A percentile compares a stretch with the other conserved stretches of the same genome.
phyloP scores from a whole-genome alignment of 768 basidiomycete species.

The Macrolepiota albuminosa region DNA sequence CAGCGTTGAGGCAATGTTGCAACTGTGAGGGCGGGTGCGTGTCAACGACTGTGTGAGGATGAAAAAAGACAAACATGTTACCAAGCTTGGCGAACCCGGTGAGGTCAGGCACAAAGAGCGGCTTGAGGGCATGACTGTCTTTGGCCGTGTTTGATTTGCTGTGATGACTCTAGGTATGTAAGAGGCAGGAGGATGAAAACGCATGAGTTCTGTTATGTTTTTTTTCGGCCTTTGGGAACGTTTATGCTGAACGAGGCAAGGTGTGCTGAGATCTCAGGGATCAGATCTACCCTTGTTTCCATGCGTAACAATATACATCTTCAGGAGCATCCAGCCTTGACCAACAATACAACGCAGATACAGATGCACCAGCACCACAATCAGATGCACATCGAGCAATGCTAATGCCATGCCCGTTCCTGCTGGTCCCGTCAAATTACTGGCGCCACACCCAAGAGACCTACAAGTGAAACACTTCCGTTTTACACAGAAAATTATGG shows the following conservation, averaged over 20 bases:
- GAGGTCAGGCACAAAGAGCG: conserved; percentile 82
- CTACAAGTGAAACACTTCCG: too few relatives aligned
- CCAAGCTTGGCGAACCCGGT: conserved; percentile 92
- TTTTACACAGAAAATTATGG: too few relatives aligned
- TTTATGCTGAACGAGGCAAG: conserved; percentile 85
- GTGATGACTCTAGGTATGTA: background rate
- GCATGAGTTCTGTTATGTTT: conserved; percentile 92
- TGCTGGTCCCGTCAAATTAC: too few relatives aligned
- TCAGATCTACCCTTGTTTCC: conserved; percentile 50
- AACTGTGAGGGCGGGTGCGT: conserved; percentile 77
- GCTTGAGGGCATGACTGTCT: conserved; percentile 82
- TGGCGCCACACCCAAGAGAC: too few relatives aligned
- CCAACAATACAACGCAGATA: background rate
- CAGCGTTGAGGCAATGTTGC: conserved; percentile 94
- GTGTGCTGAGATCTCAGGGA: conserved; percentile 38
- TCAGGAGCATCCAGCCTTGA: too few relatives aligned
- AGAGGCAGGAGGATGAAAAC: conserved; percentile 10
- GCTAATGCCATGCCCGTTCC: too few relatives aligned
- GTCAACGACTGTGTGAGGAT: conserved; percentile 8
- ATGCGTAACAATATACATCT: too few relatives aligned
- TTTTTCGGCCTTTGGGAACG: conserved; percentile 82
- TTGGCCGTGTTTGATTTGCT: conserved; percentile 94
- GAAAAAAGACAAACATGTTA: conserved; percentile 50
- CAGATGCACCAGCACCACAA: too few relatives aligned
- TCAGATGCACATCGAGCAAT: too few relatives aligned